Evolutionary conservation across 2,329 filamentous ascomycete species (phyloP).

Genomic region (Ascochyta rabiei): DNA sequence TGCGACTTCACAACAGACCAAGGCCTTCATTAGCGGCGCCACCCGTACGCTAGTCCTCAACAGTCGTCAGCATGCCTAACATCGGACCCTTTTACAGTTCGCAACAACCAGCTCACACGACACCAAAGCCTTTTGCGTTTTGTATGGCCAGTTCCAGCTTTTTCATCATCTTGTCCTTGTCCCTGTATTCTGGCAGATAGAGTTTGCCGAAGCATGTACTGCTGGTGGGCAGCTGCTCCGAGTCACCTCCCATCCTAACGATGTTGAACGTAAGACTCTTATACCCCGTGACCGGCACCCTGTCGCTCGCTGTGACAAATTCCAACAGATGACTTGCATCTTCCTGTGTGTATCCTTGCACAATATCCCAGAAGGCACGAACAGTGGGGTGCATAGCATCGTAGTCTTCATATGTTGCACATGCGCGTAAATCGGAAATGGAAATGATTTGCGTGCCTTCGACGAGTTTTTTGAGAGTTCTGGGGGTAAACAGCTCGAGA

Average conservation of each 20-base stretch:
- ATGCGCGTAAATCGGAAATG: constrained; percentile 71
- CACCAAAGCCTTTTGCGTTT: constrained; percentile 86
- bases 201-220: constrained; percentile 93
- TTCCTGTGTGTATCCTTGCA: constrained; percentile 68
- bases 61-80: not conserved
- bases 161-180: constrained; percentile 70
- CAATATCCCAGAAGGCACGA: constrained; percentile 82
- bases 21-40: constrained; percentile 8
- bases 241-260: constrained; percentile 72
- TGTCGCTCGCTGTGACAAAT: constrained; percentile 92
- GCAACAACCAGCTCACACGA: constrained; percentile 24
- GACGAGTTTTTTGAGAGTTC: constrained; percentile 74
- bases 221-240: constrained; percentile 74
- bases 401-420: constrained; percentile 80
- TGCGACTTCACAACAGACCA: constrained; percentile 3
- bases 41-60: not conserved
- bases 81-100: constrained; percentile 7
- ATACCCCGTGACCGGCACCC: constrained; percentile 86
- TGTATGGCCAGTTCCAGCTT: constrained; percentile 85
- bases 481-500: constrained; percentile 54
- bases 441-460: constrained; percentile 86
- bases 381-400: constrained; percentile 72
- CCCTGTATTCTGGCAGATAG: constrained; percentile 80
- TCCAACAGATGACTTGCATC: constrained; percentile 81
- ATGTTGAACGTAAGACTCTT: constrained; percentile 83